Percentiles rank a stretch among this genome's conserved stretches.
Conservation (phyloP, 768 basidiomycete genomes). For the Xanthoconium stramineum region DNA sequence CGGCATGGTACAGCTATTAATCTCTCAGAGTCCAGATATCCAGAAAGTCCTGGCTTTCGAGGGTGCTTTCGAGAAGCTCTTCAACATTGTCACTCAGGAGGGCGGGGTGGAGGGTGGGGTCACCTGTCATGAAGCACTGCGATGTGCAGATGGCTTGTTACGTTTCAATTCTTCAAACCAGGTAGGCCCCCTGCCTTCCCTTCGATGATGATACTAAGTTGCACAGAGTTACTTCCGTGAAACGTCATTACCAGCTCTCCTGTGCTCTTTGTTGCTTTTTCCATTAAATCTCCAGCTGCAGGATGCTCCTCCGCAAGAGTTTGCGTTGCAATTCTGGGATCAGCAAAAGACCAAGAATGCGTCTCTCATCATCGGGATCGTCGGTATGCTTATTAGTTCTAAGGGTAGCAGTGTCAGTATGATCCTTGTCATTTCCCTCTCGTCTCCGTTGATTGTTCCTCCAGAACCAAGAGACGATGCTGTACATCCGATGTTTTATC, state of each 20-base stretch:
- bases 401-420: conserved; percentile 61
- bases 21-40: conserved; percentile 86
- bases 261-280: conserved; percentile 70
- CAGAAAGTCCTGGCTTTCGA: conserved; percentile 97
- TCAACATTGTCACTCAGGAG: conserved; percentile 82
- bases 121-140: conserved; percentile 81
- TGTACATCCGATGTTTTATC: conserved; percentile 73
- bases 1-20: conserved; percentile 74
- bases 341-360: conserved; percentile 84
- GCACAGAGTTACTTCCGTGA: conserved; percentile 93
- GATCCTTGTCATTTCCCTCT: neutral
- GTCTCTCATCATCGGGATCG: conserved; percentile 72
- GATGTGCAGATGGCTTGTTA: conserved; percentile 81
- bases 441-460: neutral
- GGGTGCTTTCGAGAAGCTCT: conserved; percentile 93
- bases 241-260: conserved; percentile 64
- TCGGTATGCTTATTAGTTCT: conserved; percentile 80
- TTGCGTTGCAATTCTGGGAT: conserved; percentile 96
- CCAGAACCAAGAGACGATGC: conserved; percentile 54
- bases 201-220: conserved; percentile 14
- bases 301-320: conserved; percentile 74
- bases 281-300: conserved; percentile 58
- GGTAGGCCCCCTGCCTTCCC: conserved; percentile 39
- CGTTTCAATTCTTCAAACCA: conserved; percentile 95
- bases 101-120: conserved; percentile 91